These are phyloP conservation scores for Crithidia expoeki DNA, from an alignment of 208 protist species.

Conservation along the genomic window DNA sequence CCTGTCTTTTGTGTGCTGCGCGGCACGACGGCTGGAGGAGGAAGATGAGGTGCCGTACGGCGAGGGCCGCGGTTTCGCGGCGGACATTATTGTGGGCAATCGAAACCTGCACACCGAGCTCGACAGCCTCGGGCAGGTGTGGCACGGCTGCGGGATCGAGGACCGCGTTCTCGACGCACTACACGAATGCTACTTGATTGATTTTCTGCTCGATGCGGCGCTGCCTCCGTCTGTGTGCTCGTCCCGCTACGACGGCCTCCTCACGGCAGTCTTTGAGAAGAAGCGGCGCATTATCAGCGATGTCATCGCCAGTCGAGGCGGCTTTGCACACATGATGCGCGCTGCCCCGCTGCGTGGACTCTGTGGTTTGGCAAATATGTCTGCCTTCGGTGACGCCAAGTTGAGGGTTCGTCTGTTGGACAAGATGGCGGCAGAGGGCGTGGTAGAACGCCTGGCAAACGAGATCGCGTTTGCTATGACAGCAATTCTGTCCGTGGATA, in stretches of 20 bases:
- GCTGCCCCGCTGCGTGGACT: constrained; percentile 61
- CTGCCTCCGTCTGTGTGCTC: constrained; percentile 90
- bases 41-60: constrained; percentile 16
- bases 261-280: constrained; percentile 52
- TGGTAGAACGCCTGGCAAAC: constrained; percentile 59
- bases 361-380: constrained; percentile 67
- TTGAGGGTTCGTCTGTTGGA: constrained; percentile 70
- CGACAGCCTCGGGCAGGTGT: constrained; percentile 45
- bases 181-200: constrained; percentile 76
- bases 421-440: constrained; percentile 69
- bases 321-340: constrained; percentile 55
- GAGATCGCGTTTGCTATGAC: constrained; percentile 41
- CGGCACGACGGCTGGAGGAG: constrained; percentile 59
- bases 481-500: constrained; percentile 2
- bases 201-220: constrained; percentile 89
- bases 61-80: constrained; percentile 11
- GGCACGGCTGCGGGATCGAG: constrained; percentile 50
- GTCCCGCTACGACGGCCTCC: constrained; percentile 79
- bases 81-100: constrained; percentile 23
- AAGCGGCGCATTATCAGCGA: constrained; percentile 75
- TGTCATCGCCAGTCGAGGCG: constrained; percentile 56
- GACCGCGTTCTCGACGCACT: constrained; percentile 47
- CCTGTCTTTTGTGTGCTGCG: constrained; percentile 68
- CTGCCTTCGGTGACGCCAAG: constrained; percentile 62
- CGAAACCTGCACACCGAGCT: constrained; percentile 68